Conservation (phyloP, 2,329 filamentous ascomycete species). For the Trichoderma asperellum region DNA sequence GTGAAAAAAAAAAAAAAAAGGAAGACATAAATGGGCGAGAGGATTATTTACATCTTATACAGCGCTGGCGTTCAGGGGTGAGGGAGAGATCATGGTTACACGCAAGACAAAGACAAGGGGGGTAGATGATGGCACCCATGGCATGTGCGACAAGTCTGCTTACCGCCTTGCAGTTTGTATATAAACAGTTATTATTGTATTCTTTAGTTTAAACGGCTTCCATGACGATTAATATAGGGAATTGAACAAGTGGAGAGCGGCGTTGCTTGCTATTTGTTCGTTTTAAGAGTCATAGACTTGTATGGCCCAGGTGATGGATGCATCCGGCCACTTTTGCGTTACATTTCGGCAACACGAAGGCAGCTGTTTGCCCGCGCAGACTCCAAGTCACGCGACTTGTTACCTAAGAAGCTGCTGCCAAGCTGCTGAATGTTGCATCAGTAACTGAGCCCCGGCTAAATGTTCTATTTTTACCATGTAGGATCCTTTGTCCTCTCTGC, state of each 20-base stretch:
- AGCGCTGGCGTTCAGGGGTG: slow-evolving; percentile 42
- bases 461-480: not conserved
- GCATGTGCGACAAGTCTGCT: slow-evolving; percentile 28
- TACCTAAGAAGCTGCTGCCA: slow-evolving; percentile 18
- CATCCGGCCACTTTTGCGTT: slow-evolving; percentile 1
- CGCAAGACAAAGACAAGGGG: not conserved
- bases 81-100: slow-evolving; percentile 4
- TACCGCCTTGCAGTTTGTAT: slow-evolving; percentile 19
- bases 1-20: not conserved
- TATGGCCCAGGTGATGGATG: not conserved
- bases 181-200: not conserved
- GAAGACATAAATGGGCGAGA: slow-evolving; percentile 28
- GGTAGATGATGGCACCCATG: not conserved
- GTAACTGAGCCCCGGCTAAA: not conserved
- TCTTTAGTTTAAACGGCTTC: not conserved
- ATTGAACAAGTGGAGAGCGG: not conserved
- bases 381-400: slow-evolving; percentile 23
- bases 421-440: slow-evolving; percentile 11
- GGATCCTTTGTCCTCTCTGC: not conserved
- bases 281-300: not conserved
- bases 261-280: not conserved
- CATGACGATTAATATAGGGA: not conserved
- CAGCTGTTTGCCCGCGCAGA: slow-evolving; percentile 10
- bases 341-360: not conserved
- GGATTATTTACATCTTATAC: slow-evolving; percentile 36